Evolutionary conservation across 2,329 filamentous ascomycete species (phyloP).

Genomic region (Exserohilum rostratum): DNA sequence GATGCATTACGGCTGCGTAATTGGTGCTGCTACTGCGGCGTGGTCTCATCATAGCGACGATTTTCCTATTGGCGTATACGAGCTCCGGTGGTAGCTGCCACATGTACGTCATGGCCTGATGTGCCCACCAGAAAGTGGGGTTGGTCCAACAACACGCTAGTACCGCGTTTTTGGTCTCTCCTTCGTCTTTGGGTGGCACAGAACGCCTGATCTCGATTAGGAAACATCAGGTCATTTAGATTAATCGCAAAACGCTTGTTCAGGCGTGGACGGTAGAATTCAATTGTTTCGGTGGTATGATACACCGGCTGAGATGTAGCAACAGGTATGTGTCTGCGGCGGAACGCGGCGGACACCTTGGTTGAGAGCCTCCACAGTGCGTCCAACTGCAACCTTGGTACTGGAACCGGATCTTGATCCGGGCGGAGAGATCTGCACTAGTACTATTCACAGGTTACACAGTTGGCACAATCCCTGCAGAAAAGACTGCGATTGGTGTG

Average conservation of each 20-base stretch:
- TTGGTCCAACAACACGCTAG: conserved; percentile 11
- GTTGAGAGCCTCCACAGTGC: conserved; percentile 7
- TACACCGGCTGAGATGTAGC: background rate
- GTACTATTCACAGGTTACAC: background rate
- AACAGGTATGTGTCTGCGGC: background rate
- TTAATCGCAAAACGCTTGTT: background rate
- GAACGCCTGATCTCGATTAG: background rate
- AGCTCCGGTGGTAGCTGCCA: conserved; percentile 12
- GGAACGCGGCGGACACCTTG: conserved; percentile 11
- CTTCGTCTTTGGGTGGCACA: background rate
- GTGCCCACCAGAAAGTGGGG: conserved; percentile 16
- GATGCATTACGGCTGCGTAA: conserved; percentile 19
- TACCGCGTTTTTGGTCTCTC: background rate
- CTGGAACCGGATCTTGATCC: conserved; percentile 5
- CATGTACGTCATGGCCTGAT: conserved; percentile 13
- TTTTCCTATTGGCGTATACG: conserved; percentile 21
- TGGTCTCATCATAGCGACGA: conserved; percentile 29
- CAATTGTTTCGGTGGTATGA: background rate
- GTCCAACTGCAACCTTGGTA: background rate
- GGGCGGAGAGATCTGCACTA: conserved; percentile 5
- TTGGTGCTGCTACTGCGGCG: conserved; percentile 22
- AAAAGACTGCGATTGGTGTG: background rate
- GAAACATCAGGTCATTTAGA: background rate
- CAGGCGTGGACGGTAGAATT: background rate
- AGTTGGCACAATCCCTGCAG: background rate